Evolutionary conservation across 1,284 basidiomycete genomes (phyloP).

Genomic region (Marasmius oreades): DNA sequence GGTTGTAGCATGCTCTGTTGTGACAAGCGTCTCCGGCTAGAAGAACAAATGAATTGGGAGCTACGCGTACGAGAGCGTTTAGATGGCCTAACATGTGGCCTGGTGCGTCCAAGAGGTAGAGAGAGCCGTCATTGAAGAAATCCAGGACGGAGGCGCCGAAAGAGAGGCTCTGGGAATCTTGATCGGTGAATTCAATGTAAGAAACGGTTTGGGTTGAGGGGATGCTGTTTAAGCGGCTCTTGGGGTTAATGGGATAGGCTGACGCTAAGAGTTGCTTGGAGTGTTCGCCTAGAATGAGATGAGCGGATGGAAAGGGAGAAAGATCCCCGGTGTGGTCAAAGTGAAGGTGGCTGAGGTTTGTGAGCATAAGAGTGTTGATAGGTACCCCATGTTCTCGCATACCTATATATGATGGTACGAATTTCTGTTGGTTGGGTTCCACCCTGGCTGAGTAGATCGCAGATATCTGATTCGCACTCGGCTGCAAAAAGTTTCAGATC

Average conservation of each 20-base stretch:
- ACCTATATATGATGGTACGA: conserved; percentile 9
- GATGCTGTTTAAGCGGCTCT: conserved; percentile 3
- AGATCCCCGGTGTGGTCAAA: conserved; percentile 33
- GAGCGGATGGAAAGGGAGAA: conserved; percentile 22
- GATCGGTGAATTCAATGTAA: conserved; percentile 1
- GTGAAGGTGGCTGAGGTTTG: conserved; percentile 24
- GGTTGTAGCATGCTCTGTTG: conserved; percentile 15
- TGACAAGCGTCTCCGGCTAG: conserved; percentile 19
- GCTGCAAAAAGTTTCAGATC: conserved; percentile 2
- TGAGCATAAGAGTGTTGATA: not conserved
- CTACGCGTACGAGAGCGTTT: conserved; percentile 31
- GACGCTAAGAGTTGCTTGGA: conserved; percentile 15
- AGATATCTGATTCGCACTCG: conserved; percentile 3
- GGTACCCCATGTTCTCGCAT: not conserved
- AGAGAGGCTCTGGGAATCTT: not conserved
- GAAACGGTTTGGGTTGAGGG: not conserved
- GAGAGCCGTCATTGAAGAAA: conserved; percentile 38
- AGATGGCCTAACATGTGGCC: conserved; percentile 37
- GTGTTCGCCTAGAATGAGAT: conserved; percentile 24
- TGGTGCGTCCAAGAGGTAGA: conserved; percentile 39
- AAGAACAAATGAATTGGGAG: conserved; percentile 14
- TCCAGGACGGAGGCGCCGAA: conserved; percentile 20
- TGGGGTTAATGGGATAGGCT: conserved; percentile 23
- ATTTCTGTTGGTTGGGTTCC: not conserved
- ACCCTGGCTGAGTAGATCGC: not conserved